Conservation (phyloP, 148 eudicot species). For the Vaccinium darrowii region DNA sequence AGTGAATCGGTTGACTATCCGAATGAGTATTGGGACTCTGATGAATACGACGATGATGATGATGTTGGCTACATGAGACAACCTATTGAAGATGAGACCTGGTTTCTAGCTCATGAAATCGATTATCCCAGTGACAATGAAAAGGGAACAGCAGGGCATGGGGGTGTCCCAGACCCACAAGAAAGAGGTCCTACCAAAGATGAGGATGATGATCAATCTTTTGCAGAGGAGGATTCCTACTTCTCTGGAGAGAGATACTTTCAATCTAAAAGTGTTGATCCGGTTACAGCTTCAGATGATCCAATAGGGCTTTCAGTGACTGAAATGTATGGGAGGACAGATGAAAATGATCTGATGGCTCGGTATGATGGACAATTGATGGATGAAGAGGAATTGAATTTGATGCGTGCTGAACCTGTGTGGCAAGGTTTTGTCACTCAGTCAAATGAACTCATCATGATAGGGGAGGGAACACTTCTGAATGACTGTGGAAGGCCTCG, state of each 20-base stretch:
- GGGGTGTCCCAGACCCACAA: conserved; percentile 73
- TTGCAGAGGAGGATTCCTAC: conserved; percentile 96
- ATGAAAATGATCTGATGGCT: conserved; percentile 58
- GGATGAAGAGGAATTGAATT: conserved; percentile 84
- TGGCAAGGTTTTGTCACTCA: conserved; percentile 96
- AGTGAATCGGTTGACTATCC: conserved; percentile 92
- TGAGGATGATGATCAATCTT: conserved; percentile 93
- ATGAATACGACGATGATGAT: conserved; percentile 96
- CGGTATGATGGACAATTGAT: conserved; percentile 89
- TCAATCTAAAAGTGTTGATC: conserved; percentile 63
- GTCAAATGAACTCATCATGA: conserved; percentile 76
- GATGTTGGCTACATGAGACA: conserved; percentile 99
- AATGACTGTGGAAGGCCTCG: conserved; percentile 56
- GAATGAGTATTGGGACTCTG: conserved; percentile 98
- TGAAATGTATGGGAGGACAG: conserved; percentile 58
- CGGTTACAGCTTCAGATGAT: conserved; percentile 60
- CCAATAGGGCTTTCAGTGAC: conserved; percentile 63
- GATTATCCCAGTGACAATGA: conserved; percentile 99
- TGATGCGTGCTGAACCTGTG: conserved; percentile 88
- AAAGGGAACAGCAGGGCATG: conserved; percentile 68
- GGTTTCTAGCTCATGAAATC: conserved; percentile 99
- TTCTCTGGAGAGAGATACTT: conserved; percentile 76
- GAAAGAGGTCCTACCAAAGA: conserved; percentile 67
- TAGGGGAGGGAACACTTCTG: conserved; percentile 65
- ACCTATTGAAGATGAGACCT: conserved; percentile 97